Conservation (phyloP, 2,329 filamentous ascomycete genomes). For the Thelonectria olida region DNA sequence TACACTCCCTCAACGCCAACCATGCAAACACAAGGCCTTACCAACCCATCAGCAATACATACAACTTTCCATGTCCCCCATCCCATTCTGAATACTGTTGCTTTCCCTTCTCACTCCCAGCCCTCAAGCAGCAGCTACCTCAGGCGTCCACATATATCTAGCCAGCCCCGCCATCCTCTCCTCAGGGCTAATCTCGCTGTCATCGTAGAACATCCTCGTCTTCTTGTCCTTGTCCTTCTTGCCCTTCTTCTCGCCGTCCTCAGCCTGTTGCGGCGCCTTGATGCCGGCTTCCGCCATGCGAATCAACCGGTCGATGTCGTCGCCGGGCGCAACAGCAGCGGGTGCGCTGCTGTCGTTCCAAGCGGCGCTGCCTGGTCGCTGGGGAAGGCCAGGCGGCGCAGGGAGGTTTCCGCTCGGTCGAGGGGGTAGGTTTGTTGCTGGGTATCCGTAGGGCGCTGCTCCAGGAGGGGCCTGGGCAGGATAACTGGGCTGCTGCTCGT, state of each 20-base stretch:
- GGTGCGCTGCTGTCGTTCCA: conserved; percentile 36
- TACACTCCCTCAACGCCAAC: conserved; percentile 40
- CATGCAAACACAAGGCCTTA: conserved; percentile 34
- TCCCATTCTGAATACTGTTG: no score
- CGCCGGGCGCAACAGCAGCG: conserved; percentile 51
- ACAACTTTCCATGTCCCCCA: background rate
- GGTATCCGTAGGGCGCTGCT: conserved; percentile 45
- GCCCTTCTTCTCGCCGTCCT: conserved; percentile 65
- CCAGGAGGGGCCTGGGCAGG: conserved; percentile 31
- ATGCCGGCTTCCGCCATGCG: conserved; percentile 71
- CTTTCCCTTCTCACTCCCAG: background rate
- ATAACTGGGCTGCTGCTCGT: conserved; percentile 37
- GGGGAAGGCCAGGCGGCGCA: conserved; percentile 53
- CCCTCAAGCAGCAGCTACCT: conserved; percentile 29
- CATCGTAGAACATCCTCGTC: conserved; percentile 80
- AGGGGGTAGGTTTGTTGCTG: conserved; percentile 55
- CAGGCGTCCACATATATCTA: conserved; percentile 71
- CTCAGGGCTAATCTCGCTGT: conserved; percentile 83
- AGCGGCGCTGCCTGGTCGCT: conserved; percentile 50
- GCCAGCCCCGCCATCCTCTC: conserved; percentile 86
- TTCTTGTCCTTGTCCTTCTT: conserved; percentile 77
- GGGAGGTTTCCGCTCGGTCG: conserved; percentile 53
- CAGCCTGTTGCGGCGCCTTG: conserved; percentile 55
- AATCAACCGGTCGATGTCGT: conserved; percentile 73
- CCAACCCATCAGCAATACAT: conserved; percentile 13